These are phyloP conservation scores for Tetrapisispora arboricola DNA, from an alignment of 805 yeast genomes.

Conservation along the genomic window DNA sequence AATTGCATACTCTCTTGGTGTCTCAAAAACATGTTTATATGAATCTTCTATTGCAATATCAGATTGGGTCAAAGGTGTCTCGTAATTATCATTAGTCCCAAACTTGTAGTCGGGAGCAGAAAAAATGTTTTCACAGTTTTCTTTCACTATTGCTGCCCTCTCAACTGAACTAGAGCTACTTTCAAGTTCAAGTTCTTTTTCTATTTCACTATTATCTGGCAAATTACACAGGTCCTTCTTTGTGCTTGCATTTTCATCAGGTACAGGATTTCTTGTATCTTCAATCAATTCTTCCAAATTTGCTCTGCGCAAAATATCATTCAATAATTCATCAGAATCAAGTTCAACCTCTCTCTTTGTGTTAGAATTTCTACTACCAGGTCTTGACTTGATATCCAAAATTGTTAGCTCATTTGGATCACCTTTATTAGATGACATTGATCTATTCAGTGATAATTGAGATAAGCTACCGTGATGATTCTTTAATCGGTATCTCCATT, in stretches of 20 bases:
- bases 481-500: conserved; percentile 1
- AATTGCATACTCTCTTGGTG: conserved; percentile 8
- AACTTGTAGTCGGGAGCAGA: not conserved
- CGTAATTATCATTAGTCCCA: conserved; percentile 4
- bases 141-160: conserved; percentile 10
- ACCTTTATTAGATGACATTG: not conserved
- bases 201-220: not conserved
- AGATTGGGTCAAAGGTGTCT: conserved; percentile 16
- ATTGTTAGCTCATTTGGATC: not conserved
- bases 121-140: conserved; percentile 3
- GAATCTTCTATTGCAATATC: conserved; percentile 9
- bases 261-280: not conserved
- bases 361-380: not conserved
- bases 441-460: not conserved
- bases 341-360: not conserved
- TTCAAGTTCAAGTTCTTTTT: not conserved
- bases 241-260: not conserved
- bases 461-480: not conserved
- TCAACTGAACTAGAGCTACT: conserved; percentile 13
- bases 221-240: not conserved
- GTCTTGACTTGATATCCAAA: not conserved
- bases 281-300: not conserved
- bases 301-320: not conserved
- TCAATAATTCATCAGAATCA: not conserved
- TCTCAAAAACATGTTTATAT: conserved; percentile 20